Evolutionary conservation across 805 yeast species (phyloP).

Genomic region (Ogataea polymorpha): DNA sequence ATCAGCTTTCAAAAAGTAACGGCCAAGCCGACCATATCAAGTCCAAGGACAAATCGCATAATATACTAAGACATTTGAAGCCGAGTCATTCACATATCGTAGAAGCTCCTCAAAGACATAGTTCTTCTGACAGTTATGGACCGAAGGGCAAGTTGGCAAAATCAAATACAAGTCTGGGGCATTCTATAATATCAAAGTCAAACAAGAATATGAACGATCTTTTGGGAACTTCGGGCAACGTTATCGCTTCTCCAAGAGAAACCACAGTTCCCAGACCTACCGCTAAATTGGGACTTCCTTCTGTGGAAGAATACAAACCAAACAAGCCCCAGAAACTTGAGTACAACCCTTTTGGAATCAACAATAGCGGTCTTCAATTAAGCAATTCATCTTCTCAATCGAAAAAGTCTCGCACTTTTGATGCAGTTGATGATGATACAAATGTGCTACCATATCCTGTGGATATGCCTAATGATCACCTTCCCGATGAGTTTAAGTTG

Average conservation of each 20-base stretch:
- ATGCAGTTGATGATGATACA: conserved; percentile 36
- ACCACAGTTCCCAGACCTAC: conserved; percentile 10
- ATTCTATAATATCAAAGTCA: conserved; percentile 10
- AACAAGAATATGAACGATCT: conserved; percentile 20
- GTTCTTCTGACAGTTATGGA: neutral
- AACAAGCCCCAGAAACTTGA: conserved; percentile 39
- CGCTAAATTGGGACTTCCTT: conserved; percentile 29
- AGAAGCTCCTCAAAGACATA: neutral
- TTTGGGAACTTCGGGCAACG: conserved; percentile 23
- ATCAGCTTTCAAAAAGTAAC: neutral
- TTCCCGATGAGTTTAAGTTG: conserved; percentile 58
- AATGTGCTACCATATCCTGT: conserved; percentile 63
- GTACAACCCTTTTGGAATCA: conserved; percentile 65
- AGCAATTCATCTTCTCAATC: conserved; percentile 14
- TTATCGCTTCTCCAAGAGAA: conserved; percentile 24
- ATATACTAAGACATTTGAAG: conserved; percentile 12
- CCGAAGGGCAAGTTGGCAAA: conserved; percentile 5
- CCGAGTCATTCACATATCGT: conserved; percentile 5
- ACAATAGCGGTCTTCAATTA: conserved; percentile 27
- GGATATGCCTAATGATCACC: conserved; percentile 62
- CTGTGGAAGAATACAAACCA: conserved; percentile 26
- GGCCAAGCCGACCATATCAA: conserved; percentile 2
- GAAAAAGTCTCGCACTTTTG: conserved; percentile 24
- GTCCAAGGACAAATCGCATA: conserved; percentile 4
- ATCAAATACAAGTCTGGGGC: conserved; percentile 12